Conservation (phyloP, 768 basidiomycete genomes). For the Hygrophorus pudorinus region DNA sequence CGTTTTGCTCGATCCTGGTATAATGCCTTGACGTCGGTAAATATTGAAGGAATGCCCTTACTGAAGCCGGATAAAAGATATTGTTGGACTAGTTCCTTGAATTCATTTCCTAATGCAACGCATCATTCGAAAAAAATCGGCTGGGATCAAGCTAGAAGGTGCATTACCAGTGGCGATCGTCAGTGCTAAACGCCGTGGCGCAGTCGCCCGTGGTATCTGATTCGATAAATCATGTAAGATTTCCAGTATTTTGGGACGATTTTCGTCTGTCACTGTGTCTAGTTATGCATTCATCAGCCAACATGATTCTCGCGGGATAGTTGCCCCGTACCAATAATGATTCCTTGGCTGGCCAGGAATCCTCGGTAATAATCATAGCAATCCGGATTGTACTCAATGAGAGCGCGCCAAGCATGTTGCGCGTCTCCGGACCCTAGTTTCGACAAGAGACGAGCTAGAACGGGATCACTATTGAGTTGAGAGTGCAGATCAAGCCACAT, state of each 20-base stretch:
- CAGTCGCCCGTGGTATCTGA: slow-evolving; percentile 56
- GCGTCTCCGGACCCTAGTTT: slow-evolving; percentile 61
- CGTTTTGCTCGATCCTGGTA: slow-evolving; percentile 62
- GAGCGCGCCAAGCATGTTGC: slow-evolving; percentile 65
- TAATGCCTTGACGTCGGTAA: slow-evolving; percentile 82
- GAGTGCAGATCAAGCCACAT: slow-evolving; percentile 4
- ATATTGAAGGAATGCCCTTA: slow-evolving; percentile 89
- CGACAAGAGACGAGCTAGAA: slow-evolving; percentile 66
- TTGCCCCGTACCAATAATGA: slow-evolving; percentile 48
- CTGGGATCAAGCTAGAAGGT: neutral
- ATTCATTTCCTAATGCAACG: slow-evolving; percentile 37
- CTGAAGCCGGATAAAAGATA: slow-evolving; percentile 65
- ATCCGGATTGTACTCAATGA: slow-evolving; percentile 84
- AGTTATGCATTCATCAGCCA: neutral
- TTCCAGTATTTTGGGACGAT: slow-evolving; percentile 40
- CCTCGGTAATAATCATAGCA: slow-evolving; percentile 71
- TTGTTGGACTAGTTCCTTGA: slow-evolving; percentile 48
- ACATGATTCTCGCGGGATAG: neutral
- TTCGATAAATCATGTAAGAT: slow-evolving; percentile 50
- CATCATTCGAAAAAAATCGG: neutral
- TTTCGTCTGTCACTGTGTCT: slow-evolving; percentile 38
- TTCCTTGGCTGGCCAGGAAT: slow-evolving; percentile 54
- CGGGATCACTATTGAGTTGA: neutral
- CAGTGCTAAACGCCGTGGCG: slow-evolving; percentile 68
- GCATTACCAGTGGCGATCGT: slow-evolving; percentile 39